A percentile compares a stretch with the other conserved stretches of the same genome.
These are phyloP conservation scores for Arabidopsis lyrata DNA, from an alignment of 441 rosid species.

Conservation along the genomic window DNA sequence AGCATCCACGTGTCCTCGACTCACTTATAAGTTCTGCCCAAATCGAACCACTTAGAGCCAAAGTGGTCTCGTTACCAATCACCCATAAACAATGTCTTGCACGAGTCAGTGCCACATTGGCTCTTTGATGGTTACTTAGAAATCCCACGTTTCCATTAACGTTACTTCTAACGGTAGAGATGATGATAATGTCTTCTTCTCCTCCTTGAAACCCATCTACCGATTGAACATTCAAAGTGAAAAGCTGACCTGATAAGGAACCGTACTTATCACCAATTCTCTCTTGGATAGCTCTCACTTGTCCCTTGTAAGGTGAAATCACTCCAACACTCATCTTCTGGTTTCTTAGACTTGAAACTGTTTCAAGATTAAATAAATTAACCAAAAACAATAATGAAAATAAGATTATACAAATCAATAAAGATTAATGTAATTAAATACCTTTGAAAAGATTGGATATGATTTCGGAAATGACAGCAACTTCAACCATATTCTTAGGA, in stretches of 20 bases:
- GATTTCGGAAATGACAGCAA: slow-evolving; percentile 45
- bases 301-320: slow-evolving; percentile 29
- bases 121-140: slow-evolving; percentile 23
- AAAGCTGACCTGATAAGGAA: not conserved
- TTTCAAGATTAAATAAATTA: not conserved
- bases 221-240: slow-evolving; percentile 19
- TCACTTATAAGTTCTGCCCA: slow-evolving; percentile 8
- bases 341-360: slow-evolving; percentile 21
- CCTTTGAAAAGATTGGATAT: slow-evolving; percentile 26
- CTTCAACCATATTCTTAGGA: slow-evolving; percentile 35
- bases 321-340: slow-evolving; percentile 28
- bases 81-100: slow-evolving; percentile 38
- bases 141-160: slow-evolving; percentile 26
- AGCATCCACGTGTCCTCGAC: slow-evolving; percentile 15
- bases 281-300: slow-evolving; percentile 29
- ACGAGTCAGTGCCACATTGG: slow-evolving; percentile 30
- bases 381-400: not conserved
- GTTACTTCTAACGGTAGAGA: slow-evolving; percentile 36
- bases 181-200: slow-evolving; percentile 30
- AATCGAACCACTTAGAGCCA: slow-evolving; percentile 8
- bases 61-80: slow-evolving; percentile 16
- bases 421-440: not conserved
- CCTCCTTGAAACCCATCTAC: slow-evolving; percentile 39
- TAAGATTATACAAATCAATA: not conserved
- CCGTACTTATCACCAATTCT: slow-evolving; percentile 8